These are phyloP conservation scores for Eimeria necatrix DNA, from an alignment of 169 alveolate species.

Conservation along the genomic window DNA sequence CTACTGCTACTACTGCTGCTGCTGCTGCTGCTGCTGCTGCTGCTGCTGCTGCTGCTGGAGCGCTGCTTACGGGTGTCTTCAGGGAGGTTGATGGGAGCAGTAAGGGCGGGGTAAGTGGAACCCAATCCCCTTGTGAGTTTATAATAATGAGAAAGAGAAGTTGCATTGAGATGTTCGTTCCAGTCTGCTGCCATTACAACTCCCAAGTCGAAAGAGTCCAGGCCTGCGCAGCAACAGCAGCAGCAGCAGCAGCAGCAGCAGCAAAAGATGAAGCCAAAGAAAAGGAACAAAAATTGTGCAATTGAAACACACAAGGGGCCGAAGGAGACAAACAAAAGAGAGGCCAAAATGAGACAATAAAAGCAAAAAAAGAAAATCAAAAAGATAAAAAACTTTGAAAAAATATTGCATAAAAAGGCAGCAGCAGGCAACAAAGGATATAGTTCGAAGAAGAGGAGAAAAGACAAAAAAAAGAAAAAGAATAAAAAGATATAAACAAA, in stretches of 20 bases:
- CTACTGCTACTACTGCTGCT: conserved; percentile 19
- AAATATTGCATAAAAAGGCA: not conserved
- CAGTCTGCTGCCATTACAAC: not conserved
- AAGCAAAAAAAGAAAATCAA: not conserved
- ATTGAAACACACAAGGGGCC: not conserved
- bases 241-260: not conserved
- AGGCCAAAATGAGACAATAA: not conserved
- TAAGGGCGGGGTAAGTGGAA: too few relatives aligned
- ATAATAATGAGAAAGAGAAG: not conserved
- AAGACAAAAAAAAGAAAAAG: not conserved
- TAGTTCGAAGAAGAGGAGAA: not conserved
- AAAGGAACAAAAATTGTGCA: not conserved
- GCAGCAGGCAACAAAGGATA: not conserved
- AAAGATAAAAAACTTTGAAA: not conserved
- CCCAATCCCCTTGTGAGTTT: too few relatives aligned
- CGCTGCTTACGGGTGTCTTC: not conserved
- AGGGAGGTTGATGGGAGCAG: too few relatives aligned
- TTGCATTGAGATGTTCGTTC: not conserved
- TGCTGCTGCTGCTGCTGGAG: conserved; percentile 17
- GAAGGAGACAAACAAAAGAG: not conserved
- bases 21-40: conserved; percentile 41
- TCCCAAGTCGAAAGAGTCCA: not conserved
- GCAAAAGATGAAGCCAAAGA: not conserved
- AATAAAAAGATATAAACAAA: too few relatives aligned
- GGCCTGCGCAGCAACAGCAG: not conserved